Evolutionary conservation across 2,329 filamentous ascomycete species (phyloP).

Genomic region (Paraphaeosphaeria sporulosa): DNA sequence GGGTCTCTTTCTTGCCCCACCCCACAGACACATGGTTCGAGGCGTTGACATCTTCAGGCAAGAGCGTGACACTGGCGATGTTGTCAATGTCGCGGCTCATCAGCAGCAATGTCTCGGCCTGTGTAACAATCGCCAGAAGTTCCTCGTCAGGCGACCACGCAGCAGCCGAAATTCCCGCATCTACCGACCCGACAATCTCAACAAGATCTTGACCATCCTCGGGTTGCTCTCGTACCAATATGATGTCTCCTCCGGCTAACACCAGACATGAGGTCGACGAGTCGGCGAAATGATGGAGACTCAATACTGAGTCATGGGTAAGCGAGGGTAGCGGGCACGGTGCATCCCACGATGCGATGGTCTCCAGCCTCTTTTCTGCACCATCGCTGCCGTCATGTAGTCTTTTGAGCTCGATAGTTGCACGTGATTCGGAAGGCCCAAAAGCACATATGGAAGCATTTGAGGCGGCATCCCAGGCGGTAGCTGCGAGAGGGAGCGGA

Average conservation of each 20-base stretch:
- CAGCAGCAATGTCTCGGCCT: conserved; percentile 79
- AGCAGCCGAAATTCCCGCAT: conserved; percentile 87
- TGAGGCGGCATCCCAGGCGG: conserved; percentile 83
- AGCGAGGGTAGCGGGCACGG: conserved; percentile 80
- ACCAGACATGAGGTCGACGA: conserved; percentile 80
- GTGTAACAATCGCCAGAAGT: conserved; percentile 82
- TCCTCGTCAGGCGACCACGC: conserved; percentile 97
- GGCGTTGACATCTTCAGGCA: conserved; percentile 78
- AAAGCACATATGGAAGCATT: conserved; percentile 83
- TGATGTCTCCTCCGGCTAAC: conserved; percentile 87
- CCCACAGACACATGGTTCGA: conserved; percentile 96
- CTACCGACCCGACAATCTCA: conserved; percentile 94
- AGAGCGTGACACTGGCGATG: conserved; percentile 76
- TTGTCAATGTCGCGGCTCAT: conserved; percentile 94
- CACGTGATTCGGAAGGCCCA: conserved; percentile 75
- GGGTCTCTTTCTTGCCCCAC: conserved; percentile 98
- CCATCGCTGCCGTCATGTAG: conserved; percentile 54
- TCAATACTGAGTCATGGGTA: conserved; percentile 76
- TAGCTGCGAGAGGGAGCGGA: conserved; percentile 71
- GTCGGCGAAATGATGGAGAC: conserved; percentile 86
- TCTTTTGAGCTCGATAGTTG: conserved; percentile 76
- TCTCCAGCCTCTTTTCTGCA: conserved; percentile 48
- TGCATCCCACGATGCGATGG: conserved; percentile 87
- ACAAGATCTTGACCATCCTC: conserved; percentile 76
- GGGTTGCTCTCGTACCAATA: conserved; percentile 79